These are phyloP conservation scores for Hypoxylon sp. DNA, from an alignment of 2,329 filamentous ascomycete genomes.

Conservation along the genomic window DNA sequence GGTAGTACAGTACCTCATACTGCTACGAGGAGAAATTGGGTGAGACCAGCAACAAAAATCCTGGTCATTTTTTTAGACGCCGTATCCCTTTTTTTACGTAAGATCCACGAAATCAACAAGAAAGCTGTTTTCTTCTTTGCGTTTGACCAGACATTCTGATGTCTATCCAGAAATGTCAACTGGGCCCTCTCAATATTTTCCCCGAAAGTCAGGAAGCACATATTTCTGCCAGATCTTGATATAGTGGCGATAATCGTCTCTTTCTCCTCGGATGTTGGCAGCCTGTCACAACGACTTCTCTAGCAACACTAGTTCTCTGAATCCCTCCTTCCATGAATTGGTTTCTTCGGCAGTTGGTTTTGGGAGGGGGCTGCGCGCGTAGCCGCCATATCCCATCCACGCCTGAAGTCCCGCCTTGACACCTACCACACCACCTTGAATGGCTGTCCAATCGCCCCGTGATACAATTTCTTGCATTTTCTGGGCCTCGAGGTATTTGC, in stretches of 20 bases:
- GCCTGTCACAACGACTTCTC: slow-evolving; percentile 64
- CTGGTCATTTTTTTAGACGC: slow-evolving; percentile 28
- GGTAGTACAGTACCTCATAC: slow-evolving; percentile 23
- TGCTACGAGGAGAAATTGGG: slow-evolving; percentile 6
- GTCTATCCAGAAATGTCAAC: slow-evolving; percentile 16
- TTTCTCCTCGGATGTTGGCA: slow-evolving; percentile 39
- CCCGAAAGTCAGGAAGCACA: neutral
- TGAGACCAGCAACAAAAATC: slow-evolving; percentile 23
- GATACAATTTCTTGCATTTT: slow-evolving; percentile 76
- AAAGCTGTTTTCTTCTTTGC: slow-evolving; percentile 3
- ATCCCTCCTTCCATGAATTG: slow-evolving; percentile 69
- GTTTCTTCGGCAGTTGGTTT: slow-evolving; percentile 65
- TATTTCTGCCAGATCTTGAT: slow-evolving; percentile 16
- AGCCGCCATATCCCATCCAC: slow-evolving; percentile 78
- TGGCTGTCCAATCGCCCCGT: slow-evolving; percentile 79
- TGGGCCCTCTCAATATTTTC: slow-evolving; percentile 8
- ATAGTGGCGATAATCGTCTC: slow-evolving; percentile 26
- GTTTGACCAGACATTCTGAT: slow-evolving; percentile 8
- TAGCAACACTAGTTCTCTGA: slow-evolving; percentile 66
- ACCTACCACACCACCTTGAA: slow-evolving; percentile 79
- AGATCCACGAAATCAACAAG: slow-evolving; percentile 14
- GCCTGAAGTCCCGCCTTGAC: slow-evolving; percentile 77
- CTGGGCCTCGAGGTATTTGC: slow-evolving; percentile 72
- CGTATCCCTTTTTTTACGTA: slow-evolving; percentile 18
- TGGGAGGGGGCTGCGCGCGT: slow-evolving; percentile 65